phyloP scores from a whole-genome alignment of 169 alveolate species.

The Babesia bovis region DNA sequence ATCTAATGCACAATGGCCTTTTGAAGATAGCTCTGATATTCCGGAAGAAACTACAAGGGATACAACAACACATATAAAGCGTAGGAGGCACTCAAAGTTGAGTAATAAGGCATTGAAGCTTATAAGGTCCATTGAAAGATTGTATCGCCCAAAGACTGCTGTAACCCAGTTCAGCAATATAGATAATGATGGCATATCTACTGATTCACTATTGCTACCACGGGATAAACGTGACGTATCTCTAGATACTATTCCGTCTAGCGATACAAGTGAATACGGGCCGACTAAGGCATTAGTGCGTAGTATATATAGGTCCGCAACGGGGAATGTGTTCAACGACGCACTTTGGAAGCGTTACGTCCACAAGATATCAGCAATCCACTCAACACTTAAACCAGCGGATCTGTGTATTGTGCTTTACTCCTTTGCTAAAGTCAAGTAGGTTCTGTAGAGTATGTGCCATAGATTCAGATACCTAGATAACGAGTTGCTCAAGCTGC shows the following conservation, averaged over 20 bases:
- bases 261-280: constrained; percentile 13
- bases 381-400: constrained; percentile 62
- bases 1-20: no score
- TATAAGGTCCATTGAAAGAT: constrained; percentile 48
- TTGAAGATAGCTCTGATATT: no score
- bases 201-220: neutral
- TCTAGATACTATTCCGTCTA: neutral
- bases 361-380: constrained; percentile 56
- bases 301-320: constrained; percentile 71
- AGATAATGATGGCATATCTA: neutral
- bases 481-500: constrained; percentile 60
- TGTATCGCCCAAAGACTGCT: constrained; percentile 22
- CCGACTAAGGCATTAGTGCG: constrained; percentile 56
- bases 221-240: constrained; percentile 1
- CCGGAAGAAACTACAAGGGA: no score
- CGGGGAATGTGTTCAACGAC: constrained; percentile 74
- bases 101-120: constrained; percentile 46
- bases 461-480: constrained; percentile 68
- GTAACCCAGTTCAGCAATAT: neutral
- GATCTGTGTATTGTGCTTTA: constrained; percentile 73
- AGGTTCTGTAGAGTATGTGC: neutral
- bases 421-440: constrained; percentile 78
- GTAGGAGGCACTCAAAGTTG: constrained; percentile 2
- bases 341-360: constrained; percentile 76
- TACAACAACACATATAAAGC: neutral